A percentile compares a stretch with the other conserved stretches of the same genome.
Evolutionary conservation across 177 flowering plant genomes (phyloP).

Genomic region (Vitis hybrid): DNA sequence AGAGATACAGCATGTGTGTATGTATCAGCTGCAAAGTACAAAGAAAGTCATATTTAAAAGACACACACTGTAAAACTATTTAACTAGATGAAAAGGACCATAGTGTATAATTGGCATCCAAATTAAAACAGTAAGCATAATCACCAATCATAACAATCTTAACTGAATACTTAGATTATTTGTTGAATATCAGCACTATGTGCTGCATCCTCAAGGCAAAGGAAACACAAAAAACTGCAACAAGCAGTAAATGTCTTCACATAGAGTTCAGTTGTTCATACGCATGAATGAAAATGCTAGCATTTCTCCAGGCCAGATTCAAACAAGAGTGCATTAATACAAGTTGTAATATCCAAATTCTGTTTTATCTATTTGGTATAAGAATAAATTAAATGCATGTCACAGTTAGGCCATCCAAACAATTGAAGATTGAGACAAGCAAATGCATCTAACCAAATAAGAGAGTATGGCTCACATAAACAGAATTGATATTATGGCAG

Average conservation of each 20-base stretch:
- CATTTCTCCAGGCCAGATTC: neutral
- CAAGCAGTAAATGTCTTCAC: no score
- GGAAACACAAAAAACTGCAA: no score
- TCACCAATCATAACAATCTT: no score
- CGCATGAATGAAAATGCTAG: neutral
- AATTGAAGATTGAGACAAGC: neutral
- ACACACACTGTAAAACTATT: neutral
- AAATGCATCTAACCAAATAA: neutral
- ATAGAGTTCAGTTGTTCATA: no score
- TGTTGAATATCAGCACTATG: no score
- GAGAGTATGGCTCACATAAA: neutral
- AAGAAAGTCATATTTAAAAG: neutral
- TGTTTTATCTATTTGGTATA: neutral
- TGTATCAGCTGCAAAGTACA: conserved; percentile 44
- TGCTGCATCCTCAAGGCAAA: no score
- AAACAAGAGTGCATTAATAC: neutral
- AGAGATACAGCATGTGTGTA: conserved; percentile 37
- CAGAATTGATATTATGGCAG: neutral
- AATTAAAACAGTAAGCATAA: no score
- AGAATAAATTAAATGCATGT: neutral
- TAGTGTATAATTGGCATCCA: no score
- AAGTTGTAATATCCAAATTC: neutral
- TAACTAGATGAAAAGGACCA: no score
- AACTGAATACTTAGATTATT: no score
- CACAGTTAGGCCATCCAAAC: neutral